Evolutionary conservation across 2,329 filamentous ascomycete species (phyloP).

Genomic region (Stylonectria norvegica): DNA sequence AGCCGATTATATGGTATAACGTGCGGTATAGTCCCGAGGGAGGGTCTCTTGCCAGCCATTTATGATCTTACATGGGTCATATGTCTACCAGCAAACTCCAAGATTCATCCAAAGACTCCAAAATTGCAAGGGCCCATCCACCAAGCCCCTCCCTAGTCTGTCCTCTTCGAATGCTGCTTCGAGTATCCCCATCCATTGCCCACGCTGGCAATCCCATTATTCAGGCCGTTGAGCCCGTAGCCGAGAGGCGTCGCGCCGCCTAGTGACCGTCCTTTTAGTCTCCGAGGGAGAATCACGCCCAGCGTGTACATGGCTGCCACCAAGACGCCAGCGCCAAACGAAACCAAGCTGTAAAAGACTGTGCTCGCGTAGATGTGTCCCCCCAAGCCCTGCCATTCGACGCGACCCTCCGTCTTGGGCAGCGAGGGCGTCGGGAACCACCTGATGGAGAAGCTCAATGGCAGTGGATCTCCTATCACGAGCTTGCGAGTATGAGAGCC

Average conservation of each 20-base stretch:
- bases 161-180: conserved; percentile 46
- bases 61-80: conserved; percentile 13
- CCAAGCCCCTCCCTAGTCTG: conserved; percentile 35
- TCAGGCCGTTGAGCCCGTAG: conserved; percentile 44
- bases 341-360: conserved; percentile 58
- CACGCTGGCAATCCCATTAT: too few relatives aligned
- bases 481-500: conserved; percentile 59
- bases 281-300: conserved; percentile 54
- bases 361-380: conserved; percentile 63
- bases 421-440: conserved; percentile 80
- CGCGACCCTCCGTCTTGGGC: conserved; percentile 62
- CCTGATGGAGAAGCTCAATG: conserved; percentile 73
- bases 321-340: conserved; percentile 54
- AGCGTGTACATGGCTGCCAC: conserved; percentile 58
- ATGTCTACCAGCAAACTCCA: conserved; percentile 12
- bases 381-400: conserved; percentile 64
- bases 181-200: conserved; percentile 57
- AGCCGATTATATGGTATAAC: too few relatives aligned
- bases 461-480: conserved; percentile 82
- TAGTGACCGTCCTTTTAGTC: conserved; percentile 48
- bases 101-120: conserved; percentile 18
- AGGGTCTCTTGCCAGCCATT: conserved; percentile 8
- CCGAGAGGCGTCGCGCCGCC: conserved; percentile 58
- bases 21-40: conserved; percentile 9
- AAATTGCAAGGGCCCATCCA: conserved; percentile 18